Base-by-base conservation (phyloP, 805 yeast genomes). In the Maudiozyma barnettii region DNA sequence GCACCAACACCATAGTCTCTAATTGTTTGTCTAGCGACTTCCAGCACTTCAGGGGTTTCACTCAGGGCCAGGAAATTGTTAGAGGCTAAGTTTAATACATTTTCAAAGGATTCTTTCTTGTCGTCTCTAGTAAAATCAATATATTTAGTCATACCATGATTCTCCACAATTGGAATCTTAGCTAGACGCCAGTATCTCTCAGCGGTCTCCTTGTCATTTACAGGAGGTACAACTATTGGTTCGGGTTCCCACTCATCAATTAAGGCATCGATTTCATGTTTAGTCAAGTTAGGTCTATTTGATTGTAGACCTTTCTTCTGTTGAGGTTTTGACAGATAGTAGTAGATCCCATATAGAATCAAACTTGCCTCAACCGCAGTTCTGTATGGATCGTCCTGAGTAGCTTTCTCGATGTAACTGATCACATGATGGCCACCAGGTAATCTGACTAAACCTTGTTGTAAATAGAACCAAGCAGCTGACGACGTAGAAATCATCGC, bases 161-260 rank as follows among this genome's bases (percentile, higher is more conserved):
- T 85, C 35, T 73, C 61, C 22, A 87, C 69, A 30, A 76, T 70
- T 3, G 96, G 96, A 41, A 82, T 71, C 13, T 79, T 67, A 10
- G 74, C 70, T 45, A 84, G 59, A 55, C 80, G 78, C 86, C 90
- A 81, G 49, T 19, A 26, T 5, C 16, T 38, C 14, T 21, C 20
- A 4, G 30, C n/a, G 8, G 22, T 43, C 20, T 37, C 38, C 7
- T 38, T 7, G 5, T 19, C 31, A 18, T 38, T 38, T 13, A 19
- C 21, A 5, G 41, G 41, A 13, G 41, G 29, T 12, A 75, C 73
- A 5, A 84, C 88, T 39, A 93, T 65, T 0, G 95, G 86, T 58
- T 81, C 93, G 0, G 99, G 98, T 51, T 76, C 77, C 99, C 99
- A 93, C 49, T 90, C 97, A 8, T 79, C 83, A 45, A 87, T 78